A percentile compares a stretch with the other conserved stretches of the same genome.
phyloP scores from a whole-genome alignment of 1,139 yeast species.

The Yamadazyma pseudoaaseri region DNA sequence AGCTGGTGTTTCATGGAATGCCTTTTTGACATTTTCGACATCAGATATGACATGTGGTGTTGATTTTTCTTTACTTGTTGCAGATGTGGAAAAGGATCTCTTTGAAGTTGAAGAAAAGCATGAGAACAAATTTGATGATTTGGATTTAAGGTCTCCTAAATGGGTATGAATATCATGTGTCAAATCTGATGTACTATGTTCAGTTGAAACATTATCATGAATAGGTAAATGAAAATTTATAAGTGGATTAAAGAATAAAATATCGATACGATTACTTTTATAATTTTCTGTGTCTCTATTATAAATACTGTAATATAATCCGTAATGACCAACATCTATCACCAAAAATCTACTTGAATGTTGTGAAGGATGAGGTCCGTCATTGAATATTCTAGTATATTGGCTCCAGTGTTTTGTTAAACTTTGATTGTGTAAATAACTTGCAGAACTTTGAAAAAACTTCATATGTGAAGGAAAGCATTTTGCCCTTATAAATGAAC shows the following conservation, averaged over 20 bases:
- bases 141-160: constrained; percentile 21
- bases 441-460: constrained; percentile 43
- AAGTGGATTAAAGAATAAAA: constrained; percentile 14
- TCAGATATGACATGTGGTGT: background rate
- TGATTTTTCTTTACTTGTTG: background rate
- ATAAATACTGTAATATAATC: constrained; percentile 43
- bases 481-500: constrained; percentile 25
- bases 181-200: constrained; percentile 29
- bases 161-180: constrained; percentile 29
- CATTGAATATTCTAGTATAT: constrained; percentile 22
- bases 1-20: background rate
- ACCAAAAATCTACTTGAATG: constrained; percentile 22
- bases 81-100: constrained; percentile 10
- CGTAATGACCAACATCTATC: constrained; percentile 44
- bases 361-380: constrained; percentile 34
- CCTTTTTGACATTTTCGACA: background rate
- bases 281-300: constrained; percentile 35
- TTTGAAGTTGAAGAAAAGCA: constrained; percentile 13
- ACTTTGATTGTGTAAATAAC: constrained; percentile 29
- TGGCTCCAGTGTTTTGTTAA: constrained; percentile 21
- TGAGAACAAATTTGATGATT: constrained; percentile 17
- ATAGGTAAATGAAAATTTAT: constrained; percentile 4
- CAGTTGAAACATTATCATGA: constrained; percentile 12
- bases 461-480: constrained; percentile 20
- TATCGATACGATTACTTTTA: constrained; percentile 11